Percentiles rank a stretch among this genome's conserved stretches.
Conservation (phyloP, 768 basidiomycete species). For the Hysterangium stoloniferum region DNA sequence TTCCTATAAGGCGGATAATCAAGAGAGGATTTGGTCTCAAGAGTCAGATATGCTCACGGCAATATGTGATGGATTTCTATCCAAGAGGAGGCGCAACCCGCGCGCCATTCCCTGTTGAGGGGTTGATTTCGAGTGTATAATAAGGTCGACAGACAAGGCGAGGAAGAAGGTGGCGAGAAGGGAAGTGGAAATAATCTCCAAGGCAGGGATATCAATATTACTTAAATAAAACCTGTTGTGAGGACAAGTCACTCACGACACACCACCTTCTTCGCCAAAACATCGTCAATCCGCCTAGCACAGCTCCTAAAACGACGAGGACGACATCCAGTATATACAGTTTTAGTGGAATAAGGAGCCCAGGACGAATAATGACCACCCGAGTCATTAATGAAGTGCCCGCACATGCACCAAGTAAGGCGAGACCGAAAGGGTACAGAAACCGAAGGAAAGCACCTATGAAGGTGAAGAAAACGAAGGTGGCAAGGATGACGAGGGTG, state of each 20-base stretch:
- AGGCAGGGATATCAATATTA: conserved; percentile 28
- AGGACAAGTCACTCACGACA: conserved; percentile 35
- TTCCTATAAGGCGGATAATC: conserved; percentile 29
- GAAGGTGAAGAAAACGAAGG: conserved; percentile 44
- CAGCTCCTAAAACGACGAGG: conserved; percentile 39
- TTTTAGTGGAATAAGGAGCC: conserved; percentile 39
- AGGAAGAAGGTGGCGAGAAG: conserved; percentile 55
- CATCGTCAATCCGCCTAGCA: conserved; percentile 34
- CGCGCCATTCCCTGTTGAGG: conserved; percentile 55
- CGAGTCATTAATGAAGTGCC: conserved; percentile 53
- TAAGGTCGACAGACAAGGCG: conserved; percentile 48
- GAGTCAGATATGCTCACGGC: conserved; percentile 31
- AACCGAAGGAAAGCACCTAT: conserved; percentile 44
- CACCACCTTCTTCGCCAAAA: conserved; percentile 39
- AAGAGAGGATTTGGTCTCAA: background rate
- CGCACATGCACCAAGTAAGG: conserved; percentile 29
- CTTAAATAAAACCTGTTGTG: conserved; percentile 1
- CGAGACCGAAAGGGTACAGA: conserved; percentile 39
- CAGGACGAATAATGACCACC: conserved; percentile 40
- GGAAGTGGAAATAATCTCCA: conserved; percentile 33
- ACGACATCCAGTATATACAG: conserved; percentile 49
- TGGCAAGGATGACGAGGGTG: conserved; percentile 38
- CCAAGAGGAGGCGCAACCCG: conserved; percentile 56
- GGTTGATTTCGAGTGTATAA: conserved; percentile 28
- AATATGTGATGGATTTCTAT: conserved; percentile 50